Conservation (phyloP, 1,284 basidiomycete genomes). For the Xerocomus amazonicus region DNA sequence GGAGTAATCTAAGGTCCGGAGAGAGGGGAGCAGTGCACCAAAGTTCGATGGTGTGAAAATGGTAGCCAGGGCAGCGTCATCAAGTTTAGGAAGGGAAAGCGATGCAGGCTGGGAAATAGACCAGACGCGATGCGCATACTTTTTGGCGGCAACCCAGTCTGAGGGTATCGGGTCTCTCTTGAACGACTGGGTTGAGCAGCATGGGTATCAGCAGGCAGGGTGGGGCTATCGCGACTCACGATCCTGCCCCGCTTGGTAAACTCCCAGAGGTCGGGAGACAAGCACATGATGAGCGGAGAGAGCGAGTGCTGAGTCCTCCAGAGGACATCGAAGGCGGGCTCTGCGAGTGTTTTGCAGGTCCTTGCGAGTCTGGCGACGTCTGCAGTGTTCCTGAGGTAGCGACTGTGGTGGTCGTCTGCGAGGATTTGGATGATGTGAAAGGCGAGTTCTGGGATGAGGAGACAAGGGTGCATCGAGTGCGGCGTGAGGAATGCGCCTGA, state of each 20-base stretch:
- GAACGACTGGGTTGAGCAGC: conserved; percentile 17
- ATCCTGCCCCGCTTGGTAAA: conserved; percentile 18
- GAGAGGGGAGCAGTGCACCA: conserved; percentile 25
- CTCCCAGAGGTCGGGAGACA: conserved; percentile 26
- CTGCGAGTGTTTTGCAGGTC: conserved; percentile 29
- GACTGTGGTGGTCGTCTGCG: conserved; percentile 24
- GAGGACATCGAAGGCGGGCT: conserved; percentile 31
- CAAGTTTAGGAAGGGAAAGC: conserved; percentile 21
- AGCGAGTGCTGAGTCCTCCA: conserved; percentile 31
- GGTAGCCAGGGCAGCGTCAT: conserved; percentile 20
- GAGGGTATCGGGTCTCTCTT: conserved; percentile 14
- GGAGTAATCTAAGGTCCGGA: conserved; percentile 26
- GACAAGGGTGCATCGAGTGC: conserved; percentile 26
- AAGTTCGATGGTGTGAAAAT: conserved; percentile 25
- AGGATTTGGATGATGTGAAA: conserved; percentile 25
- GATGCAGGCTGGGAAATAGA: conserved; percentile 24
- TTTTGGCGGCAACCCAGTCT: conserved; percentile 24
- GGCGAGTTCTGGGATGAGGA: conserved; percentile 26
- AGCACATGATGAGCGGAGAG: conserved; percentile 29
- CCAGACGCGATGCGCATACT: conserved; percentile 28
- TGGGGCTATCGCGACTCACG: conserved; percentile 17
- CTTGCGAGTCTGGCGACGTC: conserved; percentile 29
- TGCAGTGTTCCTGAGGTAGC: conserved; percentile 17
- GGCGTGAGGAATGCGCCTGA: neutral
- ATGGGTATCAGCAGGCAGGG: neutral